Percentiles rank a stretch among this genome's conserved stretches.
Evolutionary conservation across 2,329 filamentous ascomycete genomes (phyloP).

Genomic region (Gliomastix tumulicola): DNA sequence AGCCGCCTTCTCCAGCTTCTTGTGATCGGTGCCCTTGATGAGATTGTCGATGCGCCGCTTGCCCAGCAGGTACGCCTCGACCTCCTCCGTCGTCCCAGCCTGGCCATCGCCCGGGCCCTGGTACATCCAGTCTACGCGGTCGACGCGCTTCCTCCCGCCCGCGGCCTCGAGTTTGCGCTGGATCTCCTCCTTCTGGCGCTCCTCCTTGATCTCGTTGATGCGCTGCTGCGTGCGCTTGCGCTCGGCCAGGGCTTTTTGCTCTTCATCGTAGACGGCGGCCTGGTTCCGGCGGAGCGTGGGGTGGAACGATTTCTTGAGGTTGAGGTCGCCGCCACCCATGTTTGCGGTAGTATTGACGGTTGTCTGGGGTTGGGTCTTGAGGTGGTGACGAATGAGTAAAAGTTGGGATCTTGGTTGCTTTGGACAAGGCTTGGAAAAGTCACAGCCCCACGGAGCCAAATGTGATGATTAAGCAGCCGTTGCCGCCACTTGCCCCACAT

Average conservation of each 20-base stretch:
- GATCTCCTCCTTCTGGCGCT: conserved; percentile 85
- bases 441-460: too few species aligned
- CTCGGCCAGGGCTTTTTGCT: conserved; percentile 88
- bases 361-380: conserved; percentile 4
- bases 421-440: neutral
- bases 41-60: conserved; percentile 84
- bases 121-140: conserved; percentile 98
- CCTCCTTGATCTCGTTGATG: conserved; percentile 88
- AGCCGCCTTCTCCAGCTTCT: conserved; percentile 72
- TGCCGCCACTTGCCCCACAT: too few species aligned
- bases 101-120: conserved; percentile 75
- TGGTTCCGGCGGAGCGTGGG: conserved; percentile 87
- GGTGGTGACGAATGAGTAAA: too few species aligned
- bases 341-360: too few species aligned
- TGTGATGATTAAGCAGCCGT: neutral
- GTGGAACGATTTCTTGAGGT: conserved; percentile 94
- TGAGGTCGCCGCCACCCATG: conserved; percentile 93
- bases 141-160: conserved; percentile 71
- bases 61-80: conserved; percentile 86
- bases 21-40: conserved; percentile 72
- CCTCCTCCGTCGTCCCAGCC: conserved; percentile 75
- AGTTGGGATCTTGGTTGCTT: neutral
- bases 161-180: conserved; percentile 84
- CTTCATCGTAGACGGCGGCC: conserved; percentile 81
- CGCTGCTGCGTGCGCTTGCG: conserved; percentile 90